A percentile compares a stretch with the other conserved stretches of the same genome.
phyloP scores from a whole-genome alignment of 352 stramenopile genomes.

The Aphanomyces astaci region DNA sequence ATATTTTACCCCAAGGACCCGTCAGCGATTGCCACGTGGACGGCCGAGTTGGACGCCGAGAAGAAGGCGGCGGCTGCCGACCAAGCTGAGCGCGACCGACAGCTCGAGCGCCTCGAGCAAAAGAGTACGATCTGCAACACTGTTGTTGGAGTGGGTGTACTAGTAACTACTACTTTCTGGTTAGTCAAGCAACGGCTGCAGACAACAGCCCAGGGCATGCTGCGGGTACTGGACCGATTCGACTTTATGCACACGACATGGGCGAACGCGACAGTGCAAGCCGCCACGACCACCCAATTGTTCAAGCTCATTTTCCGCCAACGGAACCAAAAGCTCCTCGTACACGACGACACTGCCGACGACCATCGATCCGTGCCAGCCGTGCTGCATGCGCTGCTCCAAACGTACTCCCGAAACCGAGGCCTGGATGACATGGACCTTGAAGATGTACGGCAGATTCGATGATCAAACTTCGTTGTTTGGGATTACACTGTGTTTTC shows the following conservation, averaged over 20 bases:
- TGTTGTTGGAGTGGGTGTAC: too few relatives aligned
- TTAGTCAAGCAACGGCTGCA: constrained; percentile 57
- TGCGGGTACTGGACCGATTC: constrained; percentile 54
- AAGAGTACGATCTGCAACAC: constrained; percentile 57
- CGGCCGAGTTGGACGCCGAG: constrained; percentile 62
- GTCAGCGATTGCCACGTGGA: constrained; percentile 44
- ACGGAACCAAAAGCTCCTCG: background rate
- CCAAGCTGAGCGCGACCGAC: constrained; percentile 58
- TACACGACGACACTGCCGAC: background rate
- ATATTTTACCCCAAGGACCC: constrained; percentile 54
- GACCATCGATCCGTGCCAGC: constrained; percentile 5
- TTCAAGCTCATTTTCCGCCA: constrained; percentile 61
- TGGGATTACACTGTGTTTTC: too few relatives aligned
- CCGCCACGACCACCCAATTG: constrained; percentile 43
- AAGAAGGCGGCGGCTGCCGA: constrained; percentile 45
- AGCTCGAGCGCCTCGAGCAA: constrained; percentile 55
- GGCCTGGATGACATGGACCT: constrained; percentile 62
- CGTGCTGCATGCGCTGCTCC: constrained; percentile 50
- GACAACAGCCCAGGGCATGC: constrained; percentile 65
- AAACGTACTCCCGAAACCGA: constrained; percentile 73
- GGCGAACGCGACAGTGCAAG: constrained; percentile 39
- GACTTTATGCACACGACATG: constrained; percentile 49
- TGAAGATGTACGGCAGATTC: constrained; percentile 25
- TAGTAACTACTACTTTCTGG: background rate
- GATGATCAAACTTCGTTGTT: too few relatives aligned